Base-by-base conservation (phyloP, 1,139 yeast species). In the Taphrina pruni region DNA sequence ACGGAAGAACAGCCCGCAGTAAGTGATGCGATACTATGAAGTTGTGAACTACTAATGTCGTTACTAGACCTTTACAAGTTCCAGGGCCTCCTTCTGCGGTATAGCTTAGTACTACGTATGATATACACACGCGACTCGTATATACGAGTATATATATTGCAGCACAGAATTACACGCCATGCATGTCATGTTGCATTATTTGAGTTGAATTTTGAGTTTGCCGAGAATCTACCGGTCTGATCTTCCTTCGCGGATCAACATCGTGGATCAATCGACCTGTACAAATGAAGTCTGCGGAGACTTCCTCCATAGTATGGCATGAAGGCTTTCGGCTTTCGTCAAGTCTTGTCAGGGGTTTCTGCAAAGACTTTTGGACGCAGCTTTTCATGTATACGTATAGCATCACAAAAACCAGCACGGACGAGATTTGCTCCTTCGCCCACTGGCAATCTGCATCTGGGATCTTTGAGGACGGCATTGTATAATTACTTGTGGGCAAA, bases 361-460 rank as follows among this genome's bases (percentile, higher is more conserved):
- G n/a, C n/a, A 21, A 11, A 8, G 32, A 50, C n/a, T 26, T 21
- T 32, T 21, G 8, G 36, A 9, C 54, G 54, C 11, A 21, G 5
- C 6, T 50, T 50, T 11, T 50, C 54, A 26, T 50, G 36, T 21
- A 35, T 11, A 6, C n/a, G 8, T 14, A n/a, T 21, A 11, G 35
- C 36, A 8, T 11, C 1, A 6, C 54, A 26, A 36, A 50, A 21
- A 0, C 96, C 97, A 0, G 97, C 88, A 0, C 79, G 97, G 72
- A 91, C 98, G 1, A 81, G 99, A 73, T 94, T 94, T 79, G 99
- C 99, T 0, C 99, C 99, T 0, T 93, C 98, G 1, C 99, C 99
- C 0, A 94, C 99, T 0, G 99, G 99, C 0, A 85, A 85, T 72
- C 82, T 95, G 50, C 99, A 94, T 77, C 78, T 95, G 70, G 99